A percentile compares a stretch with the other conserved stretches of the same genome.
phyloP scores from a whole-genome alignment of 257 asterid species.

The Solanum medicagineum region DNA sequence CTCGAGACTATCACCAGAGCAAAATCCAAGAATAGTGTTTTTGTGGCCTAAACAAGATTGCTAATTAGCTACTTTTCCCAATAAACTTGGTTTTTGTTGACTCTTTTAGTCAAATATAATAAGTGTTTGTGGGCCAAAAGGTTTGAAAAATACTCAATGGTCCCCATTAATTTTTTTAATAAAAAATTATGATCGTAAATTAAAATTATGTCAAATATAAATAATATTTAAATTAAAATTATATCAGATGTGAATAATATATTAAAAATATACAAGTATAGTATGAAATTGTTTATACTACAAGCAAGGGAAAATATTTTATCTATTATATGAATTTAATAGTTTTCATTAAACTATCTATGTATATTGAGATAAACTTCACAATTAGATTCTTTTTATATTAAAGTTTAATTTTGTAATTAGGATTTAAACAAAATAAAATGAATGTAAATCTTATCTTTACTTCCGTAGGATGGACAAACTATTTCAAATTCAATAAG shows the following conservation, averaged over 20 bases:
- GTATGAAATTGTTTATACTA: background rate
- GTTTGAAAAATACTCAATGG: background rate
- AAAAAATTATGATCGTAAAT: too few species aligned
- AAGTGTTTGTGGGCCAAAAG: background rate
- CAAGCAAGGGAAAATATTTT: background rate
- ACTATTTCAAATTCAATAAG: background rate
- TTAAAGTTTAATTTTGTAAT: too few species aligned
- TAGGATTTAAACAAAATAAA: too few species aligned
- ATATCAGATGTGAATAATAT: too few species aligned
- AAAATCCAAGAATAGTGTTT: conserved; percentile 5
- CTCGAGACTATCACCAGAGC: conserved; percentile 26
- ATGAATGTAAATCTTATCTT: too few species aligned
- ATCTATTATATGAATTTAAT: too few species aligned
- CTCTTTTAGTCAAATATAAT: background rate
- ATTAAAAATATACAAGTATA: too few species aligned
- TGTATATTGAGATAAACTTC: too few species aligned
- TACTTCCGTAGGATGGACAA: background rate
- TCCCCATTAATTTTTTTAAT: background rate
- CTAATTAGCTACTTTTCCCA: conserved; percentile 7
- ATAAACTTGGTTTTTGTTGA: conserved; percentile 8
- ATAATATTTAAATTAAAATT: too few species aligned
- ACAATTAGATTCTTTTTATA: too few species aligned
- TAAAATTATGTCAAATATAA: too few species aligned
- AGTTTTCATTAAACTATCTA: background rate
- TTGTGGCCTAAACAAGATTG: conserved; percentile 9